Conservation (phyloP, 257 asterid genomes). For the Nicotiana knightiana region DNA sequence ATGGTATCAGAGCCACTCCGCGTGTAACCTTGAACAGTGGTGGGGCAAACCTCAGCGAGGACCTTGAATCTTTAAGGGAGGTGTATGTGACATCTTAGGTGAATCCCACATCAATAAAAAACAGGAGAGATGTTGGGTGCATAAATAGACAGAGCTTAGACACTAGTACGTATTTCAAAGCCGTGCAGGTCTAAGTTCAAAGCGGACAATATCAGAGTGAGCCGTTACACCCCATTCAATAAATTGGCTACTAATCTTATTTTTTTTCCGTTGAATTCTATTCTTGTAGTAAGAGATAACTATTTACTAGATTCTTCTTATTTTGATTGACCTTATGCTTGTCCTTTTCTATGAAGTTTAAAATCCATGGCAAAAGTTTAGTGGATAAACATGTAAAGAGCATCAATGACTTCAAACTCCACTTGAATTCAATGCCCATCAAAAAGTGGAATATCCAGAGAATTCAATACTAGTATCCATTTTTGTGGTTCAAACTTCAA, state of each 20-base stretch:
- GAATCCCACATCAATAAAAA: too few species aligned
- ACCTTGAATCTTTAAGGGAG: too few species aligned
- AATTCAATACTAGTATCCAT: neutral
- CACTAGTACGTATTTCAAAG: too few species aligned
- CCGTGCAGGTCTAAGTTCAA: accelerated
- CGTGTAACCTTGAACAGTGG: too few species aligned
- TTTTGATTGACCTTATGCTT: neutral
- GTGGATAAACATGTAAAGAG: neutral
- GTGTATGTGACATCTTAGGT: too few species aligned
- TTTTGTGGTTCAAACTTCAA: slow-evolving; percentile 11
- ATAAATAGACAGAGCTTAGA: too few species aligned
- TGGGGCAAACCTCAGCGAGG: too few species aligned
- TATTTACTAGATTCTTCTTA: neutral
- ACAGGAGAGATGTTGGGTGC: accelerated
- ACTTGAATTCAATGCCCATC: neutral
- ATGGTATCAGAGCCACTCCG: too few species aligned
- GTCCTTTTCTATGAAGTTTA: neutral
- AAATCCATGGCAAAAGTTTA: neutral
- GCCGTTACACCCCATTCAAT: too few species aligned
- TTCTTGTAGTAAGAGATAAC: neutral
- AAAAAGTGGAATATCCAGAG: neutral
- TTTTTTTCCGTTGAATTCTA: neutral
- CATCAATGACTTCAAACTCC: neutral
- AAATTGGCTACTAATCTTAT: neutral
- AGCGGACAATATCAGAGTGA: too few species aligned